phyloP scores from a whole-genome alignment of 306 rosid genomes.

The Medicago lupulina region DNA sequence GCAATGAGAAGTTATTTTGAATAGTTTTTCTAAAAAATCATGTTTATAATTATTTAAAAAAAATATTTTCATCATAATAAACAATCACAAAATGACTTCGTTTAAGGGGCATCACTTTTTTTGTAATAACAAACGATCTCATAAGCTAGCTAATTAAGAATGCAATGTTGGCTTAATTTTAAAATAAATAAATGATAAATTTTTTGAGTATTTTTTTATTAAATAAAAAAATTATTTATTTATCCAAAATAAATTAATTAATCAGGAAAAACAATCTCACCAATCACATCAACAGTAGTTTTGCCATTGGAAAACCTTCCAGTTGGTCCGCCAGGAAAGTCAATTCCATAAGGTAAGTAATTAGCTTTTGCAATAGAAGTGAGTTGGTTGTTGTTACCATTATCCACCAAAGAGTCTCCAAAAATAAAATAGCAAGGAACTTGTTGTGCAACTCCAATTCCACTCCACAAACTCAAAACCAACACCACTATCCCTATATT shows the following conservation, averaged over 20 bases:
- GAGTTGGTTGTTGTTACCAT: conserved; percentile 87
- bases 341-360: conserved; percentile 86
- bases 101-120: too few species aligned
- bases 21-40: too few species aligned
- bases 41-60: too few species aligned
- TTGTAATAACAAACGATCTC: too few species aligned
- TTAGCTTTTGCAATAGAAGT: conserved; percentile 78
- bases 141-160: too few species aligned
- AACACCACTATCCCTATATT: conserved; percentile 36
- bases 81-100: too few species aligned
- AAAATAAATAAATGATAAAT: too few species aligned
- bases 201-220: background rate
- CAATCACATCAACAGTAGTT: conserved; percentile 73
- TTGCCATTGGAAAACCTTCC: conserved; percentile 95
- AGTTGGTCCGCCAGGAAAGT: conserved; percentile 69
- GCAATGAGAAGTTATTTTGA: too few species aligned
- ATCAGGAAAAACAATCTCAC: conserved; percentile 46
- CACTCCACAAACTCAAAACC: conserved; percentile 46
- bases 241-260: background rate
- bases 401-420: conserved; percentile 92
- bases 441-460: conserved; percentile 59
- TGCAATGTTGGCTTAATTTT: too few species aligned
- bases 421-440: conserved; percentile 91
- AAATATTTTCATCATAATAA: too few species aligned
- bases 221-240: background rate